Base-by-base conservation (phyloP, 805 yeast species). In the Candida manassasensis region DNA sequence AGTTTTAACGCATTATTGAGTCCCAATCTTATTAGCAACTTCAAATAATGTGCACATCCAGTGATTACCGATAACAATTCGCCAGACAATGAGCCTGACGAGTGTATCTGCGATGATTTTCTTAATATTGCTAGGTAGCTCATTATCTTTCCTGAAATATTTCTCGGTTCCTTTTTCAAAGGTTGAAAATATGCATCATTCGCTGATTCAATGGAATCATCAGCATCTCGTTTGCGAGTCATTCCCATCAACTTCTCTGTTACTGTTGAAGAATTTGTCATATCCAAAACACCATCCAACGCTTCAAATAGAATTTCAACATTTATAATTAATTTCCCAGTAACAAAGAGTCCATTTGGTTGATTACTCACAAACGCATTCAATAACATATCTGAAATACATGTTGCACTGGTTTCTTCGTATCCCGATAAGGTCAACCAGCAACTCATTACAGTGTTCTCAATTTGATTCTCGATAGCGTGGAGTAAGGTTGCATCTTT, bases 301-400 rank as follows among this genome's bases (percentile, higher is more conserved):
- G 94, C 88, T 29, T 64, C 70, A 59, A 93, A 90, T 16, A 93
- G 62, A 3, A 86, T 73, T 47, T 84, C 90, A 5, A 88, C 71
- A 52, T 79, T 81, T 27, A 81, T 56, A 1, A 90, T 81, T 31
- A 93, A 71, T 40, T 73, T 68, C 0, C 88, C 86, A 0, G 96
- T 74, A 0, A 86, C 75, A 8, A 67, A 52, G 17, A 86, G 65
- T 1, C 97, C 95, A 26, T 72, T 72, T 9, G 61, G 48, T 46
- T 80, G 84, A 45, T 82, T 79, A 25, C 83, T 84, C 9, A 77
- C 74, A 19, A 95, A 81, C 3, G 96, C 88, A 43, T 72, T 73
- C 43, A 87, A 84, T 31, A 93, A 73, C 96, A 93, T 89, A 45
- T 85, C 90, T 2, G 95, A 84, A 12, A 93, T 87, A 52, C 87